These are phyloP conservation scores for Leccinum olivaceopallidum DNA, from an alignment of 768 basidiomycete species.

Conservation along the genomic window DNA sequence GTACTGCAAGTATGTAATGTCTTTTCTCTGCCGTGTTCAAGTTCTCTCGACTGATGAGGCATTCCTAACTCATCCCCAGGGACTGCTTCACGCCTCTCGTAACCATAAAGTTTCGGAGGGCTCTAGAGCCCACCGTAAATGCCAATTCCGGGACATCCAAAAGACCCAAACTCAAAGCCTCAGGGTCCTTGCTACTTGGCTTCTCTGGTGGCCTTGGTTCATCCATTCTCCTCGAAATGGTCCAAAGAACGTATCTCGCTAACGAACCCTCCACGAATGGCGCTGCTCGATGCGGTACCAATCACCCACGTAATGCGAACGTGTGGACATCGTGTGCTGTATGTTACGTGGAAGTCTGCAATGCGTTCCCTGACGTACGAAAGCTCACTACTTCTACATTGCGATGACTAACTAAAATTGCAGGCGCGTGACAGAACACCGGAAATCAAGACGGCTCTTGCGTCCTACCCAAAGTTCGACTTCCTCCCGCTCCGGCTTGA, in stretches of 20 bases:
- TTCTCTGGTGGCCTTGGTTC: slow-evolving; percentile 83
- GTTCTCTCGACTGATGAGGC: neutral
- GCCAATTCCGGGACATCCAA: slow-evolving; percentile 52
- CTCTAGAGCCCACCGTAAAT: slow-evolving; percentile 66
- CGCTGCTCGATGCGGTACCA: slow-evolving; percentile 52
- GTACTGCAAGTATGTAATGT: slow-evolving; percentile 71
- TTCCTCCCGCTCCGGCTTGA: slow-evolving; percentile 68
- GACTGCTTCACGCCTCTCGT: slow-evolving; percentile 68
- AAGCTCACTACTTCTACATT: neutral
- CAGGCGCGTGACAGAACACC: slow-evolving; percentile 59
- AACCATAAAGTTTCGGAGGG: slow-evolving; percentile 60
- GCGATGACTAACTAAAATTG: slow-evolving; percentile 12
- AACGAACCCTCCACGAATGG: slow-evolving; percentile 22
- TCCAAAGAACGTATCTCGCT: slow-evolving; percentile 59
- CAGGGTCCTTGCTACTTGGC: slow-evolving; percentile 66
- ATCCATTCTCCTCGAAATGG: slow-evolving; percentile 67
- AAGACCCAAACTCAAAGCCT: slow-evolving; percentile 60
- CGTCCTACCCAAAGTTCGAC: slow-evolving; percentile 50
- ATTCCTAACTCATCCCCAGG: slow-evolving; percentile 33
- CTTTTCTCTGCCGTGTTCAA: slow-evolving; percentile 10
- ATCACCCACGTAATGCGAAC: slow-evolving; percentile 61
- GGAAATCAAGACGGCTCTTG: slow-evolving; percentile 47
- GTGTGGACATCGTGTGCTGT: slow-evolving; percentile 65
- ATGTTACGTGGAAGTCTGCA: slow-evolving; percentile 71
- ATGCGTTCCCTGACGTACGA: slow-evolving; percentile 61